Evolutionary conservation across 2,329 filamentous ascomycete genomes (phyloP).

Genomic region (Neoarthrinium moseri): DNA sequence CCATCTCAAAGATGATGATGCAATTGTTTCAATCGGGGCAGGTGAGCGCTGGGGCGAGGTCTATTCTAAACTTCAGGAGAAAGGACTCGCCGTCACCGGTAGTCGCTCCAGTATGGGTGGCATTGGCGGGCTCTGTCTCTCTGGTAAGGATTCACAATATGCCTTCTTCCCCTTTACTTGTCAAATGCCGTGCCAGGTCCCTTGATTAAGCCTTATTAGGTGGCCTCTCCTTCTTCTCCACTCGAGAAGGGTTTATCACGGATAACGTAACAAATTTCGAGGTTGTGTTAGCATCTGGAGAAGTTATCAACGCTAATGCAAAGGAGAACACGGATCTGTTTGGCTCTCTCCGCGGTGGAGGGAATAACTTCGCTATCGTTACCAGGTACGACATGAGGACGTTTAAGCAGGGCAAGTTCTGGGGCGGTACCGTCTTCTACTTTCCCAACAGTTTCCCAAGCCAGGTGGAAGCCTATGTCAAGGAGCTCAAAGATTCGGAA

Average conservation of each 20-base stretch:
- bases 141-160: background rate
- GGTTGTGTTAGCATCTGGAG: slow-evolving; percentile 38
- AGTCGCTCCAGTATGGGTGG: background rate
- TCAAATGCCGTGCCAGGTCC: too few relatives aligned
- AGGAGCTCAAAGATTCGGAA: background rate
- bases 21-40: background rate
- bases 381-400: slow-evolving; percentile 16
- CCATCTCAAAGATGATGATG: background rate
- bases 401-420: slow-evolving; percentile 9
- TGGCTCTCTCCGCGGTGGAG: slow-evolving; percentile 51
- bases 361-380: slow-evolving; percentile 45
- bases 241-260: background rate
- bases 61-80: background rate
- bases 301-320: slow-evolving; percentile 35
- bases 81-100: background rate
- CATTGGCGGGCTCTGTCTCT: background rate
- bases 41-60: background rate
- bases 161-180: too few relatives aligned
- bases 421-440: slow-evolving; percentile 4
- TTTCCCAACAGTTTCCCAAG: background rate
- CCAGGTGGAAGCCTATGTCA: slow-evolving; percentile 8
- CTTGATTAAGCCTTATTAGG: background rate
- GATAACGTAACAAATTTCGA: slow-evolving; percentile 29
- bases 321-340: slow-evolving; percentile 43
- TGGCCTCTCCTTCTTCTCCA: background rate